These are phyloP conservation scores for Cyberlindnera amylophila DNA, from an alignment of 805 yeast genomes.

Conservation along the genomic window DNA sequence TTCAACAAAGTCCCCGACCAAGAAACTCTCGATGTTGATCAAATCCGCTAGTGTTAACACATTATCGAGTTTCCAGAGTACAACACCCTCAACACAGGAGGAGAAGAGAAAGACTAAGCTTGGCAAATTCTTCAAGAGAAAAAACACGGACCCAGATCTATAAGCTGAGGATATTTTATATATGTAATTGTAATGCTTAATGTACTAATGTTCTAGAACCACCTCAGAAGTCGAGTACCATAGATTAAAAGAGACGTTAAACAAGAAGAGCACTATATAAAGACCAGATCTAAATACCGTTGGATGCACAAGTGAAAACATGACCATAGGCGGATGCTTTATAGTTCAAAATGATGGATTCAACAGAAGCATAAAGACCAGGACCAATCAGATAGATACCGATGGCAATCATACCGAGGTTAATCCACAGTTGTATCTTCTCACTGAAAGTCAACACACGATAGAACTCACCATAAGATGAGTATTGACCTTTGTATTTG, in stretches of 20 bases:
- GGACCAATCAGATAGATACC: conserved; percentile 58
- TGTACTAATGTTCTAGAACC: too few species aligned
- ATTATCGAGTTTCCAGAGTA: conserved; percentile 15
- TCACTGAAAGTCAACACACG: conserved; percentile 28
- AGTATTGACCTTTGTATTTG: conserved; percentile 26
- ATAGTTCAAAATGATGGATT: conserved; percentile 47
- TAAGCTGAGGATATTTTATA: too few species aligned
- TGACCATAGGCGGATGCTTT: conserved; percentile 43
- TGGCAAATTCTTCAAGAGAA: conserved; percentile 16
- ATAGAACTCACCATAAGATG: conserved; percentile 26
- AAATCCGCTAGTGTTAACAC: conserved; percentile 30
- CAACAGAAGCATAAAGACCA: conserved; percentile 50
- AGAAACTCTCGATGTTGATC: conserved; percentile 23
- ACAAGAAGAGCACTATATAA: too few species aligned
- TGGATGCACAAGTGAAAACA: conserved; percentile 47
- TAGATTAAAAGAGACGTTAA: too few species aligned
- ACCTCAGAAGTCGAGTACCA: too few species aligned
- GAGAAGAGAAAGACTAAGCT: conserved; percentile 6
- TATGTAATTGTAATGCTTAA: too few species aligned
- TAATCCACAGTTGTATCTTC: conserved; percentile 34
- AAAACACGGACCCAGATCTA: neutral
- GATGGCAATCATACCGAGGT: conserved; percentile 36
- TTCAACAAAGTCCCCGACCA: conserved; percentile 18
- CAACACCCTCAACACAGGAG: neutral
- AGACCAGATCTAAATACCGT: conserved; percentile 36